Base-by-base conservation (phyloP, 2,329 filamentous ascomycete genomes). In the Hypoxylon sp. region DNA sequence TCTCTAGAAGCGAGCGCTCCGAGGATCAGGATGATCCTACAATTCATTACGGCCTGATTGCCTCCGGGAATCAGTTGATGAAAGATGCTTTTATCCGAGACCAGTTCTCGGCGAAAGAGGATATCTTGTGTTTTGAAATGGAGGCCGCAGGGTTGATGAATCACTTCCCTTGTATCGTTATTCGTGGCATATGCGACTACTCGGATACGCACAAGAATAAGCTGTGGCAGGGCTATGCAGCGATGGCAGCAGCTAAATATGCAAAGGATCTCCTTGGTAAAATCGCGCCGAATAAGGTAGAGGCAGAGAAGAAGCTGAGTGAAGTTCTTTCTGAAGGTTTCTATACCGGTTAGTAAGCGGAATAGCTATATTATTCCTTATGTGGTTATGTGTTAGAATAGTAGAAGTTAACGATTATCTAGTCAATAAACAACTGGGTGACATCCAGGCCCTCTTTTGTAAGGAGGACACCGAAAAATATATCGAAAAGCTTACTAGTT, bases 1-100 rank as follows among this genome's bases (percentile, higher is more conserved):
- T 67, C 19, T 42, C 6, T 17, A 35, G 62, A 29, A 13, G 1
- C 6, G 42, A 52, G 17, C 50, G 47, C 32, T 4, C 32, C 8
- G 58, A 73, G 58, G 39, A 70, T 2, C 64, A 73, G 0, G 68
- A 75, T 53, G 72, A 72, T 44, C 73, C 75, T 6, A 39, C 53
- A 10, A 65, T 81, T 2, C 78, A 81, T 58, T 79, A 79, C 31
- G 80, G 80, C 0, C 31, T 76, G 0, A 79, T 82, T 57, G 79
- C 77, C 1, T 80, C 76, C 0, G 77, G 48, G 0, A 78, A 80
- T 48, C 62, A 65, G n/a, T 1, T 79, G 10, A 77, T 81, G 64
- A 76, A 77, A 29, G 54, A 79, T 53, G 77, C 72, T 0, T 0
- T 6, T 1, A 6, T 67, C 3, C 69, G 80, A 1, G 77, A 80